These are phyloP conservation scores for Rhizopus stolonifer DNA, from an alignment of 371 early-diverging fungal genomes.

Conservation along the genomic window DNA sequence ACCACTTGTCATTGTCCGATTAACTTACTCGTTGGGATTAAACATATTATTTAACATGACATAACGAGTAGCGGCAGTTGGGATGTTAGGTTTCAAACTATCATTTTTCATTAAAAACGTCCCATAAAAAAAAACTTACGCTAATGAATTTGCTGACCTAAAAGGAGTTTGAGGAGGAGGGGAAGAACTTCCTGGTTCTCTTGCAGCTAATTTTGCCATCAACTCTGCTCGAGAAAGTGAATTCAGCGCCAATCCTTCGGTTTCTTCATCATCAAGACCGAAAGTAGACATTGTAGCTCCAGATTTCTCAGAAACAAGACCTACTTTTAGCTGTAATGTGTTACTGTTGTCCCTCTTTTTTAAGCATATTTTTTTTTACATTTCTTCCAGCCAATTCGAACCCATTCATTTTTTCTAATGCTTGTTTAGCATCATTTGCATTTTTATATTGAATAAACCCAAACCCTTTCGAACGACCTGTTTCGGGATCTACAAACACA, in stretches of 20 bases:
- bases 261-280: slow-evolving; percentile 64
- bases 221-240: slow-evolving; percentile 79
- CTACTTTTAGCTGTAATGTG: slow-evolving; percentile 85
- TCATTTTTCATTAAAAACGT: no score
- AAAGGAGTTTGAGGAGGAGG: slow-evolving; percentile 10
- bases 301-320: slow-evolving; percentile 73
- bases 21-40: slow-evolving; percentile 80
- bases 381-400: slow-evolving; percentile 76
- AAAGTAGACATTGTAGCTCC: slow-evolving; percentile 23
- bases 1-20: background rate
- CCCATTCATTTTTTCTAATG: slow-evolving; percentile 86
- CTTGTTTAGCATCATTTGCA: slow-evolving; percentile 77
- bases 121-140: no score
- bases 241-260: slow-evolving; percentile 68
- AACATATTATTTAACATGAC: slow-evolving; percentile 93
- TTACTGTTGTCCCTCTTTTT: slow-evolving; percentile 33
- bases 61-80: slow-evolving; percentile 50
- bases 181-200: slow-evolving; percentile 26
- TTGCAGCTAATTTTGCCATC: slow-evolving; percentile 83
- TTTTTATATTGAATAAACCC: slow-evolving; percentile 84
- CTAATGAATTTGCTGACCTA: no score
- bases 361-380: slow-evolving; percentile 28
- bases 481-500: slow-evolving; percentile 59
- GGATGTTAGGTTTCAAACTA: slow-evolving; percentile 47
- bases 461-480: slow-evolving; percentile 84